Evolutionary conservation across 257 asterid species (phyloP).

Genomic region (Nicotiana sylvestris): DNA sequence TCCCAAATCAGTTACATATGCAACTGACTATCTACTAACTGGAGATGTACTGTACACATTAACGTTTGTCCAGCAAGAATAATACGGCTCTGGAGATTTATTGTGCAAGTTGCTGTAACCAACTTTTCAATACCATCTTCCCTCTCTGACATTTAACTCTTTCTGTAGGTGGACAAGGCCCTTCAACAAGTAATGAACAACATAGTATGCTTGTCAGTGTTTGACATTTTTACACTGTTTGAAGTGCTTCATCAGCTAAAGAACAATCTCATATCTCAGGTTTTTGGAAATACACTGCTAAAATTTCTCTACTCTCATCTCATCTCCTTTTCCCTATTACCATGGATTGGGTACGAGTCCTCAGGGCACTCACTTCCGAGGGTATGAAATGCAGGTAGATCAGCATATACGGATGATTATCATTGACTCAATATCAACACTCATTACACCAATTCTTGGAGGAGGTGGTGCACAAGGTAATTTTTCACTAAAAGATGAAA

Average conservation of each 20-base stretch:
- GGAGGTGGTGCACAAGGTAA: conserved; percentile 72
- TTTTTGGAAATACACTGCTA: conserved; percentile 16
- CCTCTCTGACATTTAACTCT: neutral
- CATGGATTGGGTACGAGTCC: conserved; percentile 1
- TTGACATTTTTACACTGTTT: conserved; percentile 67
- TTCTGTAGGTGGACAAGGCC: conserved; percentile 35
- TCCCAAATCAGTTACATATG: neutral
- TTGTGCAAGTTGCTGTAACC: neutral
- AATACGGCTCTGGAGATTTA: neutral
- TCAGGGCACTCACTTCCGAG: neutral
- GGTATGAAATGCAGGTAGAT: conserved; percentile 32
- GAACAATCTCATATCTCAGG: conserved; percentile 55
- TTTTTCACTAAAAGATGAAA: neutral
- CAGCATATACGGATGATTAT: conserved; percentile 54
- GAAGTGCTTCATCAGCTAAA: conserved; percentile 61
- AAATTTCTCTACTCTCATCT: neutral
- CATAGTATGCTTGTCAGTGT: conserved; percentile 54
- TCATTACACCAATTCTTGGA: conserved; percentile 78
- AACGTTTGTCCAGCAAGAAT: neutral
- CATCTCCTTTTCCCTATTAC: neutral
- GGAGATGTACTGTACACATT: neutral
- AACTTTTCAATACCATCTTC: neutral
- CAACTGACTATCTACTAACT: neutral
- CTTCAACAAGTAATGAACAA: conserved; percentile 52
- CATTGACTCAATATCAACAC: conserved; percentile 84